Evolutionary conservation across 169 alveolate species (phyloP), one percentile per base, ranked within the genome.

Genomic region (Theileria orientalis): DNA sequence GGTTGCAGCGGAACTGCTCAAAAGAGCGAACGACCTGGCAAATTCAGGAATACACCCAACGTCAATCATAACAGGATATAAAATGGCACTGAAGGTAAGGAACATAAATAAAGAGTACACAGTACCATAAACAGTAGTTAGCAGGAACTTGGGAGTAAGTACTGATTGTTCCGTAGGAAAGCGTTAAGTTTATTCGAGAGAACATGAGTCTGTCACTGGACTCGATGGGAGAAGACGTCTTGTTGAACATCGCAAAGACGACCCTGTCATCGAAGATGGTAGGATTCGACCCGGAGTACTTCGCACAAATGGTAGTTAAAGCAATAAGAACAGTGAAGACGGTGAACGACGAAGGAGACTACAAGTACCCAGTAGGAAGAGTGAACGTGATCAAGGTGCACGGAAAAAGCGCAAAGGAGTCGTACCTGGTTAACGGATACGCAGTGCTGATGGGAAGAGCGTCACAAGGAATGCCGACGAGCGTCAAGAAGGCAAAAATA

Each of bases 31-130:
- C 70, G 97, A 95, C 80, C 93, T 98, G 52, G 97, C 98, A 35
- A 94, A 92, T 74, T 90, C 92, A 83, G 98, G 97, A 69, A 95
- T 97, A 49, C 99, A 98, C 83, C 99, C 99, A 14, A 97, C 99
- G 0, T 91, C 97, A 46, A 94, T 98, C 72, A 97, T 98, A 64
- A 74, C 97, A 11, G 99, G 99, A 25, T 97, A 94, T 80, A 92
- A 95, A 83, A 67, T 91, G 42, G 99, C 99, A 54, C 83, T 96
- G 60, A 95, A 92, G 67, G 76, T 68, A 51, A 6, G 68, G 3
- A 33, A 6, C 25, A 6, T 6, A 9, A 19, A 35, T 21, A 51
- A 5, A 27, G 8, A 51, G 33, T 27, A 9, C 6, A 6, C 5
- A 51, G 9, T 27, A 51, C 5, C 37, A 27, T 21, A 3, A 42